Conservation (phyloP, 2,329 filamentous ascomycete genomes). For the Pochonia chlamydosporia region DNA sequence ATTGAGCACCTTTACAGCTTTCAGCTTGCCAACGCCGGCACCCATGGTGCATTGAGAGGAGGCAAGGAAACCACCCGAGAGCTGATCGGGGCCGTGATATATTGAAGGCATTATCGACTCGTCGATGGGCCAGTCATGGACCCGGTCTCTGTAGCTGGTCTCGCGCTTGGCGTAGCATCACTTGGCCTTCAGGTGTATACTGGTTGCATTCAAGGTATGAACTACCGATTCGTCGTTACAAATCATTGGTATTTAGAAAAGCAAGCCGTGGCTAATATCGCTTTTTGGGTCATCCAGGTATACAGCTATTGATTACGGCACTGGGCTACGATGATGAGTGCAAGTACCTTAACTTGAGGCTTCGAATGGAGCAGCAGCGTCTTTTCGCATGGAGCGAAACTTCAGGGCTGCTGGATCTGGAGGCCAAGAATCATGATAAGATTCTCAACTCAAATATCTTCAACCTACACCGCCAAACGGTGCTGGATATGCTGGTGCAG, state of each 20-base stretch:
- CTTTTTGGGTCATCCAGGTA: conserved; percentile 15
- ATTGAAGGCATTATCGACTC: not conserved
- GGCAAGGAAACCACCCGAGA: not conserved
- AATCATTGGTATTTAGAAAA: not conserved
- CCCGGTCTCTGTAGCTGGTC: conserved; percentile 35
- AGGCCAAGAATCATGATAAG: conserved; percentile 32
- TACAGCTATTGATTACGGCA: conserved; percentile 43
- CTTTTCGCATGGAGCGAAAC: conserved; percentile 45
- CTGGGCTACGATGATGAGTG: conserved; percentile 41
- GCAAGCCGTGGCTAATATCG: not conserved
- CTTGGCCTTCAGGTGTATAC: conserved; percentile 41
- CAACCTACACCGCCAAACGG: conserved; percentile 40
- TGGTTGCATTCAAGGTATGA: conserved; percentile 36
- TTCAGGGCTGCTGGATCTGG: conserved; percentile 40
- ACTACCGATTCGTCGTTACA: conserved; percentile 15
- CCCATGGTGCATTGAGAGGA: not conserved
- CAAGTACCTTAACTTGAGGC: conserved; percentile 40
- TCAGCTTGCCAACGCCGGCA: no score
- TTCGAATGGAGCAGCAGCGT: conserved; percentile 45
- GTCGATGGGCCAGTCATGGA: conserved; percentile 27
- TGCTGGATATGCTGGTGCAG: conserved; percentile 42
- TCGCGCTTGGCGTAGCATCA: conserved; percentile 38
- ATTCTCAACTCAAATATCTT: conserved; percentile 42
- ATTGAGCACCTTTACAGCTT: no score
- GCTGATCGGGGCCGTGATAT: not conserved